phyloP scores from a whole-genome alignment of 441 rosid genomes.

The Pelargonium myrrhifolium region DNA sequence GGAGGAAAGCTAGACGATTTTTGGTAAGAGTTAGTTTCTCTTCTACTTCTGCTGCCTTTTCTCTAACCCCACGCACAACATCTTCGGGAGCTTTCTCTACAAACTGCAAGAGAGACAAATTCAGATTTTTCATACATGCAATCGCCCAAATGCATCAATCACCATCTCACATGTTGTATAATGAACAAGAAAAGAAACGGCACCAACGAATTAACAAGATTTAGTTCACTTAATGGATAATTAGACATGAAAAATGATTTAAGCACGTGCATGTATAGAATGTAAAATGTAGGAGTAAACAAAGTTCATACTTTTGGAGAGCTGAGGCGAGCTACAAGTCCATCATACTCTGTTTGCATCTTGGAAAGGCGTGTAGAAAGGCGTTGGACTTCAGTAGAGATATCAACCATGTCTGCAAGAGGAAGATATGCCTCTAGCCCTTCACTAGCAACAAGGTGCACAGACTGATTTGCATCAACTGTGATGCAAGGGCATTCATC shows the following conservation, averaged over 20 bases:
- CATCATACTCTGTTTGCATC: conserved; percentile 76
- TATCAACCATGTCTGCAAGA: conserved; percentile 83
- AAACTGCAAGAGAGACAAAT: conserved; percentile 40
- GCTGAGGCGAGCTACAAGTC: conserved; percentile 59
- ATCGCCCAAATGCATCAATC: neutral
- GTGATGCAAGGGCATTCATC: conserved; percentile 16
- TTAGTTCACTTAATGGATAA: too few relatives aligned
- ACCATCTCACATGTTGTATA: too few relatives aligned
- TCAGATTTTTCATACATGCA: neutral
- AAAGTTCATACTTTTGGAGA: conserved; percentile 57
- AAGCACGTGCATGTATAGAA: neutral
- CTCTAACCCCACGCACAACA: conserved; percentile 66
- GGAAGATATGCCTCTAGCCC: conserved; percentile 96
- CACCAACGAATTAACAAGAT: neutral
- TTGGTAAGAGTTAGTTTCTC: conserved; percentile 78
- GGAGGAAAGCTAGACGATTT: conserved; percentile 67
- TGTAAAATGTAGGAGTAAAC: conserved; percentile 8
- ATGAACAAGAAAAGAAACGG: too few relatives aligned
- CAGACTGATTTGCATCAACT: conserved; percentile 75
- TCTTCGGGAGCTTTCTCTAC: conserved; percentile 79
- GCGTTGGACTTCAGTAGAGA: conserved; percentile 82
- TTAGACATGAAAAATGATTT: neutral
- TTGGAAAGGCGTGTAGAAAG: conserved; percentile 79
- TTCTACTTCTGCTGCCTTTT: conserved; percentile 76
- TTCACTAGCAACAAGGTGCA: conserved; percentile 90